Evolutionary conservation across 2,329 filamentous ascomycete species (phyloP).

Genomic region (Microascus cirrosus): DNA sequence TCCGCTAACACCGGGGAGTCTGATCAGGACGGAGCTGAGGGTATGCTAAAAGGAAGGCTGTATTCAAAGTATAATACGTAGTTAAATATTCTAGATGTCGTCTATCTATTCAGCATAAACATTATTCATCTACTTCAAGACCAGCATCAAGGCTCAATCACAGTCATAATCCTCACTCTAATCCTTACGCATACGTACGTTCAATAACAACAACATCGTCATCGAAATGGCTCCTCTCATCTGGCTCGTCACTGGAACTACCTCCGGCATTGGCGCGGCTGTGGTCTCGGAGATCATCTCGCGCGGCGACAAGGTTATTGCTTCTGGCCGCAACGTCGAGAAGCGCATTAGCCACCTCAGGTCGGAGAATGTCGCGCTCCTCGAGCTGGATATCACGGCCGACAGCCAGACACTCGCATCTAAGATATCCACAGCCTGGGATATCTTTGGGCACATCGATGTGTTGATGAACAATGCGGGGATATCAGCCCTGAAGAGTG

Average conservation of each 20-base stretch:
- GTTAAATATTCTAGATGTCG: too few species aligned
- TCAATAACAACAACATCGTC: not conserved
- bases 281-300: slow-evolving; percentile 13
- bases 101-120: too few species aligned
- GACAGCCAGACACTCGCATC: slow-evolving; percentile 8
- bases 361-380: slow-evolving; percentile 13
- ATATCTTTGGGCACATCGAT: slow-evolving; percentile 19
- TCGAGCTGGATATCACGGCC: slow-evolving; percentile 19
- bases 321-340: slow-evolving; percentile 15
- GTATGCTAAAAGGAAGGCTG: too few species aligned
- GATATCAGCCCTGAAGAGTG: slow-evolving; percentile 13
- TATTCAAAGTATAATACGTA: too few species aligned
- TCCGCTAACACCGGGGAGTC: too few species aligned
- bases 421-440: slow-evolving; percentile 14
- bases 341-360: slow-evolving; percentile 13
- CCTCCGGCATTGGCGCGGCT: slow-evolving; percentile 18
- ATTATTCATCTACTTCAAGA: too few species aligned
- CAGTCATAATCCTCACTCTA: too few species aligned
- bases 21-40: too few species aligned
- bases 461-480: slow-evolving; percentile 23
- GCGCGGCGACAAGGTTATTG: slow-evolving; percentile 19
- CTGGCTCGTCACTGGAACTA: slow-evolving; percentile 21
- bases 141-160: too few species aligned
- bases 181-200: not conserved
- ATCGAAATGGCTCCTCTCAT: slow-evolving; percentile 15